phyloP scores from a whole-genome alignment of 306 rosid species.

The Clitoria ternatea region DNA sequence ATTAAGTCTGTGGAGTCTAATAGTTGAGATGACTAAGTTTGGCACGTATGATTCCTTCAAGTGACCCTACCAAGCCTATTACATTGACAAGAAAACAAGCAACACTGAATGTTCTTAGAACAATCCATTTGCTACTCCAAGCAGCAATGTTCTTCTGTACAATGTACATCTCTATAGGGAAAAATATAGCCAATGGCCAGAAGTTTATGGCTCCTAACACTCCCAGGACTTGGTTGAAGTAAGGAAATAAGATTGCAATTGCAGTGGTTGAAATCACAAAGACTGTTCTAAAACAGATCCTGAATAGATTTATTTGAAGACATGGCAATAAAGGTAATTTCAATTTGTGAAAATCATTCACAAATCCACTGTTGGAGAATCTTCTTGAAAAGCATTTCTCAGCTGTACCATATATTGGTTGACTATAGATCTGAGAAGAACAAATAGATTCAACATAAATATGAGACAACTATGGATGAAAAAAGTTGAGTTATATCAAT shows the following conservation, averaged over 20 bases:
- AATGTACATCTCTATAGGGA: slow-evolving; percentile 91
- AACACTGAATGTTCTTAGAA: slow-evolving; percentile 58
- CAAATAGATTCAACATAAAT: not conserved
- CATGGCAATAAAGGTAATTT: slow-evolving; percentile 52
- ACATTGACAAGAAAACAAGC: slow-evolving; percentile 59
- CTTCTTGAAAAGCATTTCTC: slow-evolving; percentile 55
- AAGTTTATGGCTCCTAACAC: slow-evolving; percentile 80
- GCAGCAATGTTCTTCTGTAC: slow-evolving; percentile 56
- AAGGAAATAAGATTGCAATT: slow-evolving; percentile 65
- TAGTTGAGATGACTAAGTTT: too few relatives aligned
- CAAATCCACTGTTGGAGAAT: slow-evolving; percentile 59
- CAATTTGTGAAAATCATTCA: slow-evolving; percentile 43
- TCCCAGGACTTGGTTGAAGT: slow-evolving; percentile 78
- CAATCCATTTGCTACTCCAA: slow-evolving; percentile 73
- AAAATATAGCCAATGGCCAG: slow-evolving; percentile 84
- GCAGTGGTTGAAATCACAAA: slow-evolving; percentile 67
- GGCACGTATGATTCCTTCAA: slow-evolving; percentile 49
- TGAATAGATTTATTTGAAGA: slow-evolving; percentile 43
- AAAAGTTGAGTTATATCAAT: too few relatives aligned
- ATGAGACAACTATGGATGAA: too few relatives aligned
- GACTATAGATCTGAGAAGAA: slow-evolving; percentile 56
- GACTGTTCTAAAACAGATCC: slow-evolving; percentile 62
- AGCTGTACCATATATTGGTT: slow-evolving; percentile 53
- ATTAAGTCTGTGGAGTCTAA: too few relatives aligned
- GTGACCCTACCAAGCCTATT: slow-evolving; percentile 59